Evolutionary conservation across 169 alveolate species (phyloP), one percentile per base, ranked within the genome.

Genomic region (Cryptosporidium xiaoi): DNA sequence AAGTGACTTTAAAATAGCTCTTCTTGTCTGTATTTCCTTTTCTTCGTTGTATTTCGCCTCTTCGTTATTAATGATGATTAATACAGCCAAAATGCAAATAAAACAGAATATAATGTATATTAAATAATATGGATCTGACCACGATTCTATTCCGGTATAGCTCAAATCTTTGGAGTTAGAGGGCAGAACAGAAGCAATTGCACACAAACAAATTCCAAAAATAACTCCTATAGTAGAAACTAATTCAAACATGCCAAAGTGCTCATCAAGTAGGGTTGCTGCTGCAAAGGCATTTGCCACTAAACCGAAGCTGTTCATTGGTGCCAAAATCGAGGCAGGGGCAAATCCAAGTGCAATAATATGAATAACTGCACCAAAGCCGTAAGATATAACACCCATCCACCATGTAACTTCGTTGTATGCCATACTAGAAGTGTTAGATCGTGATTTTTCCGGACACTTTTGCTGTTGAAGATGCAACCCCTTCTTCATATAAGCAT

Each of bases 231-330:
- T 77, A 13, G 96, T 93, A n/a, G 93, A 93, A 48, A 92, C 77
- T n/a, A 92, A 64, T 82, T 93, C 96, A 44, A 89, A 89, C 67
- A 82, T 83, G 12, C 96, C 96, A 77, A 93, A 93, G 16, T 90
- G 91, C 64, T 93, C 96, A 83, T 92, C 91, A 68, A 93, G 77
- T 51, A 92, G 71, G 33, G 93, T 92, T 65, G 94, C 93, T 46
- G 95, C 95, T n/a, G 93, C 93, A 29, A 93, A 82, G 13, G 96
- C 96, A 71, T 92, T 92, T 48, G 95, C 95, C 5, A 93, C 92
- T 83, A 93, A 83, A 15, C 95, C 95, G 69, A 93, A 90, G 77
- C 95, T 91, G 82, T 93, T 93, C 94, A 93, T 92, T 13, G 96
- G 96, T 5, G 95, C 94, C 77, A 93, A 58, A 40, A 93, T 93